phyloP scores from a whole-genome alignment of 2,329 filamentous ascomycete species.

The Botrytis cinerea region DNA sequence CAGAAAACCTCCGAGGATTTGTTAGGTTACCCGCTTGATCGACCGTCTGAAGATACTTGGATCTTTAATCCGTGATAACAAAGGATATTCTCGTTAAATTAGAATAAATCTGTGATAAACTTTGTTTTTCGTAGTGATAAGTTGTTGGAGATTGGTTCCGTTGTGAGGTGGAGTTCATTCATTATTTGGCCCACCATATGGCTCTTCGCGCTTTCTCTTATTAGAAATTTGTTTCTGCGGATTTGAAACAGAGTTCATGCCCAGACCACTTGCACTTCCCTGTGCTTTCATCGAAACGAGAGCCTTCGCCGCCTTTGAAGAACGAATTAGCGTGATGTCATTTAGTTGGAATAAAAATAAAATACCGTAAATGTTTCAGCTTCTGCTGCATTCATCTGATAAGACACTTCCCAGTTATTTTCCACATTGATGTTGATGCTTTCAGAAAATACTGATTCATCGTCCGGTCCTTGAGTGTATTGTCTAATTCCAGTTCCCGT shows the following conservation, averaged over 20 bases:
- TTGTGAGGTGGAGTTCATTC: not conserved
- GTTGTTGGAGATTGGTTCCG: not conserved
- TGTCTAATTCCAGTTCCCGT: fast-evolving
- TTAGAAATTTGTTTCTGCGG: not conserved
- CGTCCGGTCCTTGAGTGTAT: fast-evolving
- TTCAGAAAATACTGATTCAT: fast-evolving
- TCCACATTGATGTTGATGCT: not conserved
- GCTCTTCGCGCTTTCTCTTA: not conserved
- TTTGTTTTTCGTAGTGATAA: not conserved
- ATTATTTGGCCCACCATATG: too few relatives aligned
- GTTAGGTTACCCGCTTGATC: not conserved
- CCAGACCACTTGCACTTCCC: not conserved
- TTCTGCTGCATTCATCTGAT: too few relatives aligned
- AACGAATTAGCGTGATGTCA: not conserved
- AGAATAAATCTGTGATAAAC: not conserved
- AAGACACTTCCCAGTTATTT: not conserved
- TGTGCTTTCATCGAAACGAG: not conserved
- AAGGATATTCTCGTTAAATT: not conserved
- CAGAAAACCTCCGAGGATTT: not conserved
- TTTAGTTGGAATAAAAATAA: fast-evolving
- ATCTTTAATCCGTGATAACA: not conserved
- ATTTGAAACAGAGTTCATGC: not conserved
- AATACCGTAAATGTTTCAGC: not conserved
- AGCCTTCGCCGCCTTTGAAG: not conserved
- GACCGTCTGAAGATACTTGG: not conserved